Conservation (phyloP, 164 flowering plant genomes). For the Platanus orientalis region DNA sequence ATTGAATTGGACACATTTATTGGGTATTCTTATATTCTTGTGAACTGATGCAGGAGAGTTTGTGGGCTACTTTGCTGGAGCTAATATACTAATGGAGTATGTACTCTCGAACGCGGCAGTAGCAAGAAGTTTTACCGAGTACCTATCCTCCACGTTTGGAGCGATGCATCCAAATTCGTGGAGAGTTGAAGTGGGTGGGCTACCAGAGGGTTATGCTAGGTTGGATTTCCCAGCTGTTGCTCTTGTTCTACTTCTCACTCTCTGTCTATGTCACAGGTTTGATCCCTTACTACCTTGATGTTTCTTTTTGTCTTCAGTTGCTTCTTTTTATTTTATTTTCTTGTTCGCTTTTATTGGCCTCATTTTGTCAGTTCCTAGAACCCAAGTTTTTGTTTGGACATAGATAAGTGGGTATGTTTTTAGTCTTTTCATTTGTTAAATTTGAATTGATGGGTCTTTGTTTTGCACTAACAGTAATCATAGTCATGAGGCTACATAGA, state of each 20-base stretch:
- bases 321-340: neutral
- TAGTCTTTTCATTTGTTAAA: no score
- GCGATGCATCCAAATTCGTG: constrained; percentile 34
- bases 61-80: constrained; percentile 62
- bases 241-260: constrained; percentile 41
- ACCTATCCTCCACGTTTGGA: constrained; percentile 50
- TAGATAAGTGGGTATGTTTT: neutral
- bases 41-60: constrained; percentile 50
- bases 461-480: neutral
- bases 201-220: constrained; percentile 55
- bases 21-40: neutral
- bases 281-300: no score
- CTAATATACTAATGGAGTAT: constrained; percentile 73
- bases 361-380: neutral
- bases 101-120: constrained; percentile 80
- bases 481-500: neutral
- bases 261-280: constrained; percentile 68
- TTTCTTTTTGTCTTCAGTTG: no score
- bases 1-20: no score
- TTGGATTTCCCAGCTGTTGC: constrained; percentile 60
- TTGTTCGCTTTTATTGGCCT: neutral
- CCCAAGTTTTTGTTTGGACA: neutral
- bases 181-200: constrained; percentile 36
- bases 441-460: no score
- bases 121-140: constrained; percentile 62